Evolutionary conservation across 2,329 filamentous ascomycete genomes (phyloP).

Genomic region (Trichoderma asperellum): DNA sequence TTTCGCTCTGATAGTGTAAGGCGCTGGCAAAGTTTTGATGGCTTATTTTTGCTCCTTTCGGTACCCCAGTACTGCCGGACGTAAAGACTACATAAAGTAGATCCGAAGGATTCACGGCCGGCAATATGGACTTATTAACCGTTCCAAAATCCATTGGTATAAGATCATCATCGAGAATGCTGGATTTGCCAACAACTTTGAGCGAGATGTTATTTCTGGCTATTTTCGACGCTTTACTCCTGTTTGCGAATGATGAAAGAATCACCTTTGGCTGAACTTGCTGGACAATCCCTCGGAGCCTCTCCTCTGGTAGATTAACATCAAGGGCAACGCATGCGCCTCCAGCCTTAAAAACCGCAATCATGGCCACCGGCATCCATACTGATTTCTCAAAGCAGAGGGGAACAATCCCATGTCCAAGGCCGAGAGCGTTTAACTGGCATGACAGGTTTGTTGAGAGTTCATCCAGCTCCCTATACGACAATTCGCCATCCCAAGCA

Average conservation of each 20-base stretch:
- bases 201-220: background rate
- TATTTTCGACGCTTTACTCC: background rate
- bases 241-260: background rate
- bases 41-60: background rate
- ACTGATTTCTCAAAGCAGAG: conserved; percentile 6
- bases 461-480: background rate
- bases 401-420: background rate
- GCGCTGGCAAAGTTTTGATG: background rate
- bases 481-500: background rate
- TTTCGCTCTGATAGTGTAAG: background rate
- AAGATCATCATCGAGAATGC: background rate
- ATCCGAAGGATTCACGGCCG: background rate
- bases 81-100: background rate
- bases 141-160: background rate
- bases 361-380: background rate
- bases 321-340: conserved; percentile 2
- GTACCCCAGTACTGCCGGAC: background rate
- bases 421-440: background rate
- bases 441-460: background rate
- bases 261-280: background rate
- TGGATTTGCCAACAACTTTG: background rate
- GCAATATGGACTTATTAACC: background rate
- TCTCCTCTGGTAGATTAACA: background rate
- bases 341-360: background rate
- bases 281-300: background rate